Conservation (phyloP, 2,329 filamentous ascomycete genomes). For the Ustilaginoidea virens region DNA sequence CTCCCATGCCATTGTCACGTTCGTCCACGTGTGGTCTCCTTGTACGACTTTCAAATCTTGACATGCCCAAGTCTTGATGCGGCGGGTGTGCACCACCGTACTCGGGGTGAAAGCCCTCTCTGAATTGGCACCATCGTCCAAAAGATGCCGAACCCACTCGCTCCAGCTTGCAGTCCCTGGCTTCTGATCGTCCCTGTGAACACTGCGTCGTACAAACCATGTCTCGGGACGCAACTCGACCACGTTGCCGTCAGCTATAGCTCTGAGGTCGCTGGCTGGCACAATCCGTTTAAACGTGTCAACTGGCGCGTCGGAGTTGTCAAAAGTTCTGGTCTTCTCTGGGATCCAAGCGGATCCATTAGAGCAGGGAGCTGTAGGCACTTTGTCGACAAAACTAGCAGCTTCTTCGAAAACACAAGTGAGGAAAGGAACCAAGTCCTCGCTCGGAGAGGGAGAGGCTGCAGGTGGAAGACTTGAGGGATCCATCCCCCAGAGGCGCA, state of each 20-base stretch:
- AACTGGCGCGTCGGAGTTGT: conserved; percentile 33
- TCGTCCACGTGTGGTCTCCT: conserved; percentile 26
- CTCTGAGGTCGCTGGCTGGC: conserved; percentile 24
- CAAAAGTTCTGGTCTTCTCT: conserved; percentile 32
- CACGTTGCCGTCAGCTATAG: conserved; percentile 17
- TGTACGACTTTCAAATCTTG: conserved; percentile 21
- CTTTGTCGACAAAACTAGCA: conserved; percentile 39
- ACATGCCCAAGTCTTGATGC: conserved; percentile 30
- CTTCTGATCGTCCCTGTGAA: conserved; percentile 37
- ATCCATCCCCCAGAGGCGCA: conserved; percentile 38
- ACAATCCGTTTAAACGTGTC: conserved; percentile 37
- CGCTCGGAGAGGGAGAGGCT: conserved; percentile 18
- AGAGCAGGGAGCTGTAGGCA: conserved; percentile 17
- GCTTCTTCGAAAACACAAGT: conserved; percentile 39
- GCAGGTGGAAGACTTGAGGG: conserved; percentile 29
- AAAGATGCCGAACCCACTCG: conserved; percentile 47
- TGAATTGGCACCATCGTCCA: conserved; percentile 27
- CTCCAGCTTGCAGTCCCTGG: conserved; percentile 43
- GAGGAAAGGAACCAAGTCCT: conserved; percentile 35
- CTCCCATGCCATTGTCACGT: conserved; percentile 34
- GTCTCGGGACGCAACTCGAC: conserved; percentile 25
- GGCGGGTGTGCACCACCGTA: conserved; percentile 17
- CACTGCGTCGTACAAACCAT: conserved; percentile 49
- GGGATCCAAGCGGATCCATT: conserved; percentile 28
- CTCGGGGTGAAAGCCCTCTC: conserved; percentile 26